A percentile compares a stretch with the other conserved stretches of the same genome.
These are phyloP conservation scores for Collariella sp. DNA, from an alignment of 495 filamentous ascomycete genomes.

Conservation along the genomic window DNA sequence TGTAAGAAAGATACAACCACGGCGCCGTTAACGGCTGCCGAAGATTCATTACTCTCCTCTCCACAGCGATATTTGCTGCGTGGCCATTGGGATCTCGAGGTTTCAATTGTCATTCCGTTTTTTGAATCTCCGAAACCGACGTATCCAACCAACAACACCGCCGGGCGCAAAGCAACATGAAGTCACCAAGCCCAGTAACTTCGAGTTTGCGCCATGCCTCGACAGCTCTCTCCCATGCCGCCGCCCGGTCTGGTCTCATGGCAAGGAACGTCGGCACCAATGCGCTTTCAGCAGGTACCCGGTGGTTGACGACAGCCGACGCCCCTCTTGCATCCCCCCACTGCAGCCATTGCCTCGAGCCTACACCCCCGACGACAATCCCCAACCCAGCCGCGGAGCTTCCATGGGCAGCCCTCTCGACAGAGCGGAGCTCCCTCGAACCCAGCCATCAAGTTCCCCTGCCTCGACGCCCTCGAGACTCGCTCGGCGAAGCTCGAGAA, in stretches of 20 bases:
- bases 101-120: too few relatives aligned
- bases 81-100: not conserved
- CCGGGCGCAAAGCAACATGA: constrained; percentile 14
- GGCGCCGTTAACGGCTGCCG: constrained; percentile 15
- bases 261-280: constrained; percentile 1
- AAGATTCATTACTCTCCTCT: not conserved
- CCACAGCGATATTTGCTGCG: not conserved
- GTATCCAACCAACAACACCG: not conserved
- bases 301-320: constrained; percentile 1
- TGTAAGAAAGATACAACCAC: not conserved
- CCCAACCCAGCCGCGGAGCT: constrained; percentile 5
- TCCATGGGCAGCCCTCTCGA: constrained; percentile 28
- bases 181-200: constrained; percentile 6
- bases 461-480: constrained; percentile 83
- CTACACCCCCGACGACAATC: not conserved
- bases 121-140: too few relatives aligned
- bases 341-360: constrained; percentile 10
- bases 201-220: constrained; percentile 12
- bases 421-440: constrained; percentile 56
- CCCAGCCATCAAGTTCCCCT: constrained; percentile 89
- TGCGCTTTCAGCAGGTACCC: constrained; percentile 8
- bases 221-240: constrained; percentile 5
- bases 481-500: constrained; percentile 61
- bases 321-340: not conserved
- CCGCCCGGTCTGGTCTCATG: not conserved